Evolutionary conservation across 1,284 basidiomycete species (phyloP).

Genomic region (Cryptococcus hybrid): DNA sequence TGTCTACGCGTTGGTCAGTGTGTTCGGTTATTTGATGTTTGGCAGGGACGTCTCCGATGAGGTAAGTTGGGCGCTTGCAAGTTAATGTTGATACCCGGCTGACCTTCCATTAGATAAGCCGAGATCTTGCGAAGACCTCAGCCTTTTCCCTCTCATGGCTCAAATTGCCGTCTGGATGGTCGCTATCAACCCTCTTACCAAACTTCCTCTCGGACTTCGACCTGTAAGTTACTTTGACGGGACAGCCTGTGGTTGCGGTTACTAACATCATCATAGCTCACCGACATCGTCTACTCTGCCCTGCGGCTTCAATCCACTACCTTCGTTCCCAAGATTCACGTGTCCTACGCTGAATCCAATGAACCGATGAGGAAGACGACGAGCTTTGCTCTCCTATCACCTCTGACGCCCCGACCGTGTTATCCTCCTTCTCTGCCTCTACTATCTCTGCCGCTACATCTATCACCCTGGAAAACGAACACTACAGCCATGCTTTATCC

Average conservation of each 20-base stretch:
- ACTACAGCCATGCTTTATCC: slow-evolving; percentile 52
- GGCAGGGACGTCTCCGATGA: slow-evolving; percentile 80
- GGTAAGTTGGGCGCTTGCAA: slow-evolving; percentile 53
- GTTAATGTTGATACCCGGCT: slow-evolving; percentile 3
- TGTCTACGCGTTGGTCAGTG: slow-evolving; percentile 77
- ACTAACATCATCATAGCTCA: slow-evolving; percentile 21
- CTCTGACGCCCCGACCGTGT: slow-evolving; percentile 14
- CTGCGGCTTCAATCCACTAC: slow-evolving; percentile 40
- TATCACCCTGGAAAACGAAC: neutral
- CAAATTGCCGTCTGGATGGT: slow-evolving; percentile 80
- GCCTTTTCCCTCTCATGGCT: slow-evolving; percentile 70
- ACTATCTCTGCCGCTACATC: slow-evolving; percentile 5
- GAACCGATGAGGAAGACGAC: neutral
- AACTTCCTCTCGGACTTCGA: slow-evolving; percentile 78
- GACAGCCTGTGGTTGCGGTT: neutral
- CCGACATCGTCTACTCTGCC: slow-evolving; percentile 37
- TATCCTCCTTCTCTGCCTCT: slow-evolving; percentile 4
- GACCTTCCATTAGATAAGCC: no score
- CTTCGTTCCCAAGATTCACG: slow-evolving; percentile 25
- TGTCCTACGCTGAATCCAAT: neutral
- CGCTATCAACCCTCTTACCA: slow-evolving; percentile 57
- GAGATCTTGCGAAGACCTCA: slow-evolving; percentile 49
- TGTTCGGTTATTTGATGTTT: slow-evolving; percentile 89
- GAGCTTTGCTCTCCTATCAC: slow-evolving; percentile 10
- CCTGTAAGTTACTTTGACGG: slow-evolving; percentile 60